Conservation (phyloP, 768 basidiomycete species). For the Fibroporia radiculosa region DNA sequence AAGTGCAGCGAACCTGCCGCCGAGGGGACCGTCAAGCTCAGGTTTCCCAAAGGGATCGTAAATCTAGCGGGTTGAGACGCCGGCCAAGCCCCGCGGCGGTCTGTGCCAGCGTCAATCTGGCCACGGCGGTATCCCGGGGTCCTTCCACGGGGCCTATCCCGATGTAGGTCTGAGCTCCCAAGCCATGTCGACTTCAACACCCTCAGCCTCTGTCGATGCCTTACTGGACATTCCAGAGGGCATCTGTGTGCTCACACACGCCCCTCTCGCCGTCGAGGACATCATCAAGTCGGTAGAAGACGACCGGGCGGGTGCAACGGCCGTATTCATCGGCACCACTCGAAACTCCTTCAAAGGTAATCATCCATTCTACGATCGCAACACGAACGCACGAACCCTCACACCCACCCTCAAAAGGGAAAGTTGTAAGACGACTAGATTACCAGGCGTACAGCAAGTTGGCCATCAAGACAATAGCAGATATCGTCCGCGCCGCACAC, state of each 20-base stretch:
- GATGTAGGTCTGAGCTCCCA: not conserved
- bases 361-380: not conserved
- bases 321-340: constrained; percentile 79
- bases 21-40: too few species aligned
- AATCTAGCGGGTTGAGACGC: too few species aligned
- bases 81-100: too few species aligned
- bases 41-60: too few species aligned
- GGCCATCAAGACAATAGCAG: constrained; percentile 68
- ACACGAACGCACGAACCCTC: not conserved
- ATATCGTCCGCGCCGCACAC: constrained; percentile 45
- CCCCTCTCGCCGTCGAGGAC: constrained; percentile 43
- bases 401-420: constrained; percentile 36
- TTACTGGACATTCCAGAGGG: constrained; percentile 37
- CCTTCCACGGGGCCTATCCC: too few species aligned
- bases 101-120: too few species aligned
- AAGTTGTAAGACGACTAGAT: constrained; percentile 62
- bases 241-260: constrained; percentile 50
- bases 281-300: constrained; percentile 60
- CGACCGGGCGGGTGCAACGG: constrained; percentile 62
- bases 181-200: constrained; percentile 1
- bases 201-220: constrained; percentile 34
- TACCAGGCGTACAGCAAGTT: constrained; percentile 81
- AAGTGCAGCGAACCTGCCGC: too few species aligned
- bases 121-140: too few species aligned
- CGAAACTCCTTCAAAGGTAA: constrained; percentile 79